phyloP scores from a whole-genome alignment of 2,329 filamentous ascomycete genomes.

The Pezicula carpinea region DNA sequence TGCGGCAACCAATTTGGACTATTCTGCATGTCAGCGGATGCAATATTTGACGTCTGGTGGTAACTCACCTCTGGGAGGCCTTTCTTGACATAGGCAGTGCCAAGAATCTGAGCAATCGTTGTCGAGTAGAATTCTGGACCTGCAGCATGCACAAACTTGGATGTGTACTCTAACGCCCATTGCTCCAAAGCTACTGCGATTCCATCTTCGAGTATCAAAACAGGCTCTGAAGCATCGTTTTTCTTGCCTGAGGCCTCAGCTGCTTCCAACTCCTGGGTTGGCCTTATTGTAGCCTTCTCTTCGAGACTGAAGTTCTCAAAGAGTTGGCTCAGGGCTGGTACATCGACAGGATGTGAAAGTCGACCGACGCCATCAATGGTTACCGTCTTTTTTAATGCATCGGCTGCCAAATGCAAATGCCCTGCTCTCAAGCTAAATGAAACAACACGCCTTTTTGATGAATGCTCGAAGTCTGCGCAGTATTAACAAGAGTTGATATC shows the following conservation, averaged over 20 bases:
- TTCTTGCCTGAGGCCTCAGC: neutral
- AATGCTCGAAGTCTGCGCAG: slow-evolving; percentile 16
- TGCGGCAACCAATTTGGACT: slow-evolving; percentile 16
- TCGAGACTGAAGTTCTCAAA: slow-evolving; percentile 8
- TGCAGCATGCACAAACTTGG: slow-evolving; percentile 20
- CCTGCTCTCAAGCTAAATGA: slow-evolving; percentile 11
- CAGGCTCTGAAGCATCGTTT: neutral
- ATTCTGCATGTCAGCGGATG: neutral
- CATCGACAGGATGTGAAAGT: slow-evolving; percentile 13
- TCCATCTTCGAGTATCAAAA: slow-evolving; percentile 15
- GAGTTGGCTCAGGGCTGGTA: slow-evolving; percentile 8
- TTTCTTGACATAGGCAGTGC: slow-evolving; percentile 20
- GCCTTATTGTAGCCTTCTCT: slow-evolving; percentile 7
- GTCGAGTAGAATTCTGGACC: slow-evolving; percentile 17
- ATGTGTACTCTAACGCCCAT: slow-evolving; percentile 22
- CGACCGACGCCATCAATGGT: slow-evolving; percentile 19
- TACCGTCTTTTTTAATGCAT: slow-evolving; percentile 5
- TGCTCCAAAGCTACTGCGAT: slow-evolving; percentile 15
- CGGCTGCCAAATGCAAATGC: neutral
- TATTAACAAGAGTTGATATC: neutral
- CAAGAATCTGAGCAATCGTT: slow-evolving; percentile 19
- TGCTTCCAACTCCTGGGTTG: slow-evolving; percentile 3
- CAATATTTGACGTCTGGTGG: neutral
- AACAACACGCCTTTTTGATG: slow-evolving; percentile 17
- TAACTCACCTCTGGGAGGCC: slow-evolving; percentile 17